Conservation (phyloP, 208 protist genomes). For the Trichomonas tenax region DNA sequence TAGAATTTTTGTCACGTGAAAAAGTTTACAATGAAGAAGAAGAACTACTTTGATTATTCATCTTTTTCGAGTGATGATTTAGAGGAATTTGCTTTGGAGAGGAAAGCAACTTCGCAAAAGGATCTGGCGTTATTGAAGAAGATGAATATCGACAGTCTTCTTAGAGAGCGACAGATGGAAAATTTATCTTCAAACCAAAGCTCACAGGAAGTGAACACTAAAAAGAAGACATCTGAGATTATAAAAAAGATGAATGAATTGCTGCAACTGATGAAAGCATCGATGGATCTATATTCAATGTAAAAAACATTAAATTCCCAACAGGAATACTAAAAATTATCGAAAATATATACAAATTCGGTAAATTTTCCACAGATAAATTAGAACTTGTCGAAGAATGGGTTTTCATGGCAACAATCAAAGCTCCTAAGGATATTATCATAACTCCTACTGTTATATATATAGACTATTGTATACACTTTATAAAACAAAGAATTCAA, state of each 20-base stretch:
- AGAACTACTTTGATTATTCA: not conserved
- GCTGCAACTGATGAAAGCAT: not conserved
- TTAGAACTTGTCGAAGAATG: not conserved
- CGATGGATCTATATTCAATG: not conserved
- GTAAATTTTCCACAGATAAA: not conserved
- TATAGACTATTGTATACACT: not conserved
- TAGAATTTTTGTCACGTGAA: too few relatives aligned
- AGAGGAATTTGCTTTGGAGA: not conserved
- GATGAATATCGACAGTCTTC: not conserved
- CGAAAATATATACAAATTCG: not conserved
- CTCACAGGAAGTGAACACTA: not conserved
- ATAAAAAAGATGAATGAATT: not conserved
- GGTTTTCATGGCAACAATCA: not conserved
- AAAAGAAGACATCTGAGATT: not conserved
- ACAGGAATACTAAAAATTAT: not conserved
- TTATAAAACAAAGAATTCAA: not conserved
- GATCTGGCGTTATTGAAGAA: not conserved
- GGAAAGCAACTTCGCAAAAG: not conserved
- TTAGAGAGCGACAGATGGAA: not conserved
- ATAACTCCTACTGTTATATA: not conserved
- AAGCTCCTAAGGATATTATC: not conserved
- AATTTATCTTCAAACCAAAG: not conserved
- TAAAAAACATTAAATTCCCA: not conserved
- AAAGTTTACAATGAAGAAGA: not conserved
- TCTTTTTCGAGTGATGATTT: not conserved